Percentiles rank a stretch among this genome's conserved stretches.
Conservation (phyloP, 2,329 filamentous ascomycete genomes). For the Talaromyces sp. region DNA sequence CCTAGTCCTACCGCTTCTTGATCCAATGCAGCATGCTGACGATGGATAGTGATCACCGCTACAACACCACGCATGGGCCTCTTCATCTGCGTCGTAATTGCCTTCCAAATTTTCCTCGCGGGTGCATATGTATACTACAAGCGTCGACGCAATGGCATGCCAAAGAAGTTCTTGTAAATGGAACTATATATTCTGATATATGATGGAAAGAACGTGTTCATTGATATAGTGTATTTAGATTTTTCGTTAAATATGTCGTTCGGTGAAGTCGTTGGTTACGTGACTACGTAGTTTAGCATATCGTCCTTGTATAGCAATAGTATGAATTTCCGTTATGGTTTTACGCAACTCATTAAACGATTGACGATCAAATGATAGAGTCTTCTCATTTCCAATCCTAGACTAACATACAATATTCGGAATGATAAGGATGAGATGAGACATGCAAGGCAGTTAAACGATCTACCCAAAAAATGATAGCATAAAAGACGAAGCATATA, state of each 20-base stretch:
- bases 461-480: not conserved
- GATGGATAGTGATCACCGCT: conserved; percentile 49
- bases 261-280: not conserved
- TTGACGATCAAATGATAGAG: not conserved
- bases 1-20: conserved; percentile 1
- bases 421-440: not conserved
- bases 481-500: not conserved
- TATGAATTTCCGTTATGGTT: not conserved
- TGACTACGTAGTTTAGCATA: not conserved
- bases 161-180: conserved; percentile 87
- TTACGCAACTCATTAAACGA: not conserved
- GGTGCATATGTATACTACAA: conserved; percentile 76
- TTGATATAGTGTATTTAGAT: not conserved
- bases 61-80: conserved; percentile 59
- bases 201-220: not conserved
- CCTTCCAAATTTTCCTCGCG: conserved; percentile 69
- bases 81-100: conserved; percentile 70
- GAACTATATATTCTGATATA: not conserved
- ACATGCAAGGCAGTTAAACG: conserved; percentile 1
- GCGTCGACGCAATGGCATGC: conserved; percentile 68
- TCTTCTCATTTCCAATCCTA: conserved; percentile 1
- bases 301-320: not conserved
- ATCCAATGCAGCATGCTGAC: not conserved
- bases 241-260: not conserved
- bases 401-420: not conserved